phyloP scores from a whole-genome alignment of 2,329 filamentous ascomycete species.

The Colletotrichum noveboracense region DNA sequence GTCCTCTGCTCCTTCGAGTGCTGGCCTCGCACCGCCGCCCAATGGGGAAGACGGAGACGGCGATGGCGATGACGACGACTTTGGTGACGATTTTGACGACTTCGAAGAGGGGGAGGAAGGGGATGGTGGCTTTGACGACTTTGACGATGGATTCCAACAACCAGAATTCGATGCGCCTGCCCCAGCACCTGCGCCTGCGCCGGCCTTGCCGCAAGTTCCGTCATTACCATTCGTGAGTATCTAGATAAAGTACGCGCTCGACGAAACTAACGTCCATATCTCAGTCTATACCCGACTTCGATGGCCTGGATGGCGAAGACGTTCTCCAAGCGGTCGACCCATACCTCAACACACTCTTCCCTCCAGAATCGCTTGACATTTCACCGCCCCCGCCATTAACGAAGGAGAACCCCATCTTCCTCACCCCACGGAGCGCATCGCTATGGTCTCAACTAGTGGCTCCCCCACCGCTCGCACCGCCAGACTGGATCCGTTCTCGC shows the following conservation, averaged over 20 bases:
- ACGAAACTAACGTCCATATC: conserved; percentile 26
- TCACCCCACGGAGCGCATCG: conserved; percentile 85
- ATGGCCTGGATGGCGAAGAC: conserved; percentile 64
- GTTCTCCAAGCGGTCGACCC: conserved; percentile 66
- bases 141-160: conserved; percentile 74
- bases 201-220: conserved; percentile 38
- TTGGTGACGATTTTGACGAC: conserved; percentile 67
- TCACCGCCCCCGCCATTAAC: conserved; percentile 55
- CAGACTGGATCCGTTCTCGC: conserved; percentile 96
- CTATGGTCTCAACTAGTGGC: conserved; percentile 97
- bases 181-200: conserved; percentile 32
- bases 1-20: conserved; percentile 5
- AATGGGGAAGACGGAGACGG: conserved; percentile 30
- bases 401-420: conserved; percentile 71
- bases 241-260: not conserved
- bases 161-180: conserved; percentile 41
- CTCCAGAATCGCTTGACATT: conserved; percentile 58
- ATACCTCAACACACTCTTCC: conserved; percentile 72
- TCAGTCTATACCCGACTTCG: conserved; percentile 72
- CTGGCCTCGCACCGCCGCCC: conserved; percentile 13
- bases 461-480: conserved; percentile 90
- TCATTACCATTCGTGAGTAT: conserved; percentile 49
- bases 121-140: conserved; percentile 68
- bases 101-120: conserved; percentile 64
- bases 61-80: conserved; percentile 48